Percentiles rank a stretch among this genome's conserved stretches.
phyloP scores from a whole-genome alignment of 1,284 basidiomycete genomes.

The Puccinia horiana region DNA sequence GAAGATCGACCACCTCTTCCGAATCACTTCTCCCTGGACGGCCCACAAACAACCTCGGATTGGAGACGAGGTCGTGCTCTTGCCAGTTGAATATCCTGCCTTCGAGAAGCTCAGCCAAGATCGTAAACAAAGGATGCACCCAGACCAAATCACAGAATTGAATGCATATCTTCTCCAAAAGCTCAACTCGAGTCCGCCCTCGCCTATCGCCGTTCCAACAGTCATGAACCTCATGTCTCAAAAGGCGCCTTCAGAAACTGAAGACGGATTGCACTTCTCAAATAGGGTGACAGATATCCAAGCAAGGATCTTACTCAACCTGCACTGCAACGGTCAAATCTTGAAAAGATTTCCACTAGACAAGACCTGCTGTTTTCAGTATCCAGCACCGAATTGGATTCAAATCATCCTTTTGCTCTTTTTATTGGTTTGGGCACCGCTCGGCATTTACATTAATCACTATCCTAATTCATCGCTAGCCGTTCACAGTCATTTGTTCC shows the following conservation, averaged over 20 bases:
- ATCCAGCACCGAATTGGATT: slow-evolving; percentile 68
- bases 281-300: slow-evolving; percentile 69
- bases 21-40: neutral
- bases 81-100: slow-evolving; percentile 42
- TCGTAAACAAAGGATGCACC: slow-evolving; percentile 35
- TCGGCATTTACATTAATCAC: slow-evolving; percentile 60
- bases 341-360: slow-evolving; percentile 71
- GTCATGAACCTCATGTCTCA: slow-evolving; percentile 50
- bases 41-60: neutral
- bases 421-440: slow-evolving; percentile 66
- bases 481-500: slow-evolving; percentile 59
- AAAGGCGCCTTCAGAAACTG: slow-evolving; percentile 63
- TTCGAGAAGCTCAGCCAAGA: slow-evolving; percentile 32
- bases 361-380: slow-evolving; percentile 78
- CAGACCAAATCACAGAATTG: slow-evolving; percentile 28
- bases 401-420: slow-evolving; percentile 67
- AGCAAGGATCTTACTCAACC: slow-evolving; percentile 75
- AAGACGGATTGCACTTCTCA: slow-evolving; percentile 80
- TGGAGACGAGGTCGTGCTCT: slow-evolving; percentile 39
- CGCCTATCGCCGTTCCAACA: slow-evolving; percentile 29
- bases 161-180: slow-evolving; percentile 34
- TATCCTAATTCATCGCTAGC: slow-evolving; percentile 18
- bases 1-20: slow-evolving; percentile 27
- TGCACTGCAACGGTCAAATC: slow-evolving; percentile 74
- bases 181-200: slow-evolving; percentile 10